Base-by-base conservation (phyloP, 768 basidiomycete species). In the Trametes cinnabarina region DNA sequence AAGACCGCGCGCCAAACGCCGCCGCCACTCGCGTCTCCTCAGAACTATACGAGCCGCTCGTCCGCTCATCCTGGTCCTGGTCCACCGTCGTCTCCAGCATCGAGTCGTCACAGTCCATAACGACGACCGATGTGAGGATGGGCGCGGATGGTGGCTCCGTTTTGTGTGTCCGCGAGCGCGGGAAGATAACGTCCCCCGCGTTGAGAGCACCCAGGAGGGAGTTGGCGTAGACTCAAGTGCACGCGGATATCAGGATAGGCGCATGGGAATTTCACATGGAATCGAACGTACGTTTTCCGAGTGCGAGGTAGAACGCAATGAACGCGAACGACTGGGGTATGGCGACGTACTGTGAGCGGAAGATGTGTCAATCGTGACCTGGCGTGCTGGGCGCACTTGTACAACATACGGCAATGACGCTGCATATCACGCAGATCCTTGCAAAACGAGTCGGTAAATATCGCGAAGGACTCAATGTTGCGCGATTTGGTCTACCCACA, bases 391-490 rank as follows among this genome's bases (percentile, higher is more conserved):
- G n/a, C n/a, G n/a, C n/a, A n/a, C n/a, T n/a, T n/a, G n/a, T n/a
- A n/a, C n/a, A n/a, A n/a, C n/a, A n/a, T 32, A 32, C 30, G 6
- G 30, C 28, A 8, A 53, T 32, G 19, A 35, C 44, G 15, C 51
- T 53, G 51, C 51, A 53, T 1, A 53, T 25, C 28, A 53, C 51
- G 30, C 51, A 53, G n/a, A 53, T 43, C 51, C 51, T 53, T 28
- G 9, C 20, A 22, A 15, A 28, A 19, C 2, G 23, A n/a, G n/a
- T n/a, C 2, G 17, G 11, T 41, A 11, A 42, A 14, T 17, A 37
- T 5, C 34, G 3, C 8, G 12, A 20, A 26, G 7, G 22, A 26
- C 3, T 12, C 22, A 1, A 15, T 14, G 22, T 46, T 4, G 22
- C 25, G 11, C 37, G 17, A 15, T 8, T 8, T 5, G 8, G 25